Percentiles rank a stretch among this genome's conserved stretches.
Evolutionary conservation across 768 basidiomycete genomes (phyloP).

Genomic region (Collybia mongolica): DNA sequence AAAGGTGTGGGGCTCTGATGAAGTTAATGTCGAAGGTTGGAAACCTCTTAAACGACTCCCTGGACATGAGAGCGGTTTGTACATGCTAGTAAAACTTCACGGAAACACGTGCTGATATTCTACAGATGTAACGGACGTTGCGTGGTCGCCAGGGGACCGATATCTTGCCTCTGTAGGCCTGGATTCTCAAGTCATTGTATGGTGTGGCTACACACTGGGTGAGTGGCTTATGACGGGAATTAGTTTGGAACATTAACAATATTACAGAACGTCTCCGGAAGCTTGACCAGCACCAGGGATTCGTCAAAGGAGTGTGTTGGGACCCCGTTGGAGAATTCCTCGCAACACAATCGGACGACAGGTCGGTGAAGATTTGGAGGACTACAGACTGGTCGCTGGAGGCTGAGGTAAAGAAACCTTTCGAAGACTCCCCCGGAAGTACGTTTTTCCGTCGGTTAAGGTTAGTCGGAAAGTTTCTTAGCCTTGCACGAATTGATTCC

Average conservation of each 20-base stretch:
- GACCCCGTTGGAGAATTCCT: slow-evolving; percentile 98
- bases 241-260: not conserved
- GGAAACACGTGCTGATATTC: not conserved
- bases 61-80: slow-evolving; percentile 89
- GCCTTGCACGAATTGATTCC: not conserved
- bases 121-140: slow-evolving; percentile 90
- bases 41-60: slow-evolving; percentile 89
- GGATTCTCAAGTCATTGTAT: slow-evolving; percentile 88
- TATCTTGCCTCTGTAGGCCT: slow-evolving; percentile 93
- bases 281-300: slow-evolving; percentile 89
- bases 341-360: slow-evolving; percentile 97
- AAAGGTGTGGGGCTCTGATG: slow-evolving; percentile 92
- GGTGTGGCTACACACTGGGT: slow-evolving; percentile 94
- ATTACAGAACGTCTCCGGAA: slow-evolving; percentile 74
- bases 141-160: slow-evolving; percentile 92
- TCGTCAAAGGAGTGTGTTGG: slow-evolving; percentile 99
- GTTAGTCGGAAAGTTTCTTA: slow-evolving; percentile 32
- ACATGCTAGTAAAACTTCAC: too few relatives aligned
- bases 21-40: slow-evolving; percentile 97
- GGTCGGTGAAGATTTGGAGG: slow-evolving; percentile 95
- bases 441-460: slow-evolving; percentile 93
- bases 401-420: slow-evolving; percentile 84
- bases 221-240: slow-evolving; percentile 19
- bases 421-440: slow-evolving; percentile 90
- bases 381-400: slow-evolving; percentile 90